Percentiles rank a stretch among this genome's conserved stretches.
Conservation (phyloP, 108 stramenopile genomes). For the Cyclotella distinguenda region DNA sequence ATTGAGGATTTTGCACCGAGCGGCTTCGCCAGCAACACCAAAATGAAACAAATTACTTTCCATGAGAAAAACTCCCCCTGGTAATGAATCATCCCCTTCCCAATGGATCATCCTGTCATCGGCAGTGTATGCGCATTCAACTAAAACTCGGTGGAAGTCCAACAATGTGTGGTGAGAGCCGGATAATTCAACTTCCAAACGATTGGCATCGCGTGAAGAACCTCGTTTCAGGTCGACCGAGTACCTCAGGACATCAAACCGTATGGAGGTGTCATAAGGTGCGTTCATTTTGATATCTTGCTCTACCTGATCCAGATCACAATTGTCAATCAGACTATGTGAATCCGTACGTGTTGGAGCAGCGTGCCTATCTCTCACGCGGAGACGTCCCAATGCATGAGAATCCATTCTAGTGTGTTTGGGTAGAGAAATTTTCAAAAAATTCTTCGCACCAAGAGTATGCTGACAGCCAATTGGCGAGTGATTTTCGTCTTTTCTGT, state of each 20-base stretch:
- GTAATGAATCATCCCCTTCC: background rate
- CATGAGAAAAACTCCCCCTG: slow-evolving; percentile 72
- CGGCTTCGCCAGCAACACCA: slow-evolving; percentile 43
- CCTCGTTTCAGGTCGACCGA: slow-evolving; percentile 45
- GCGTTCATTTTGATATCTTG: background rate
- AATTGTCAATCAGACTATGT: background rate
- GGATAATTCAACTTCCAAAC: slow-evolving; percentile 71
- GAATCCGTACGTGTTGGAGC: slow-evolving; percentile 18
- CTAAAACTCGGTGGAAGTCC: slow-evolving; percentile 71
- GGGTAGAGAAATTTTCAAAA: slow-evolving; percentile 27
- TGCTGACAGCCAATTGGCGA: slow-evolving; percentile 32
- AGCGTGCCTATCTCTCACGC: slow-evolving; percentile 69
- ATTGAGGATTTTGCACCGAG: slow-evolving; percentile 13
- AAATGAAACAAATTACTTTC: slow-evolving; percentile 69
- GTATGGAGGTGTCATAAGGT: slow-evolving; percentile 40
- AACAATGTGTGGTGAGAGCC: slow-evolving; percentile 62
- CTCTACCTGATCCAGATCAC: background rate
- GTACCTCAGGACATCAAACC: slow-evolving; percentile 67
- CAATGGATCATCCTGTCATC: background rate
- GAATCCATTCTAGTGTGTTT: slow-evolving; percentile 52
- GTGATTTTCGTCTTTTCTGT: background rate
- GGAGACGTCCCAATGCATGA: slow-evolving; percentile 55
- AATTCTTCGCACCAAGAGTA: slow-evolving; percentile 45
- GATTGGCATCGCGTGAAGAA: slow-evolving; percentile 50
- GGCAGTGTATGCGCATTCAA: slow-evolving; percentile 40